phyloP scores from a whole-genome alignment of 352 stramenopile species.

The Phytophthora agathidicida region DNA sequence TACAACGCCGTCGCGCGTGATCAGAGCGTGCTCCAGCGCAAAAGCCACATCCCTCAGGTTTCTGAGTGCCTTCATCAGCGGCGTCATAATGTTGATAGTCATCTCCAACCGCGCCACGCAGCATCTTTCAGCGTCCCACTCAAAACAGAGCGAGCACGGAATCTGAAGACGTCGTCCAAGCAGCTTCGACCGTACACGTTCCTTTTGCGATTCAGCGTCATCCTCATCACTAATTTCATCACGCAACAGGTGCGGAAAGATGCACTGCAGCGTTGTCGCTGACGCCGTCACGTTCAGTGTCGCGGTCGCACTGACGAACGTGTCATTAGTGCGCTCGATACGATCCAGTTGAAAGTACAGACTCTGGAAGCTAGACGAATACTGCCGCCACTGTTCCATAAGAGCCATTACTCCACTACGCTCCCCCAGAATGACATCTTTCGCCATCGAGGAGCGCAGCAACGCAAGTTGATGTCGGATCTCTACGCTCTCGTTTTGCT shows the following conservation, averaged over 20 bases:
- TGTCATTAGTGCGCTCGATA: slow-evolving; percentile 18
- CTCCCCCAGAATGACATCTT: slow-evolving; percentile 26
- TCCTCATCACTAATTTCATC: background rate
- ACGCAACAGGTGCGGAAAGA: slow-evolving; percentile 19
- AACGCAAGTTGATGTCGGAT: slow-evolving; percentile 26
- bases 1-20: slow-evolving; percentile 12
- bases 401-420: slow-evolving; percentile 12
- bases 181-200: slow-evolving; percentile 3
- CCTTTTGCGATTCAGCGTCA: background rate
- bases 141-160: slow-evolving; percentile 11
- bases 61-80: background rate
- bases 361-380: slow-evolving; percentile 28
- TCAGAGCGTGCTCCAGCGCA: slow-evolving; percentile 15
- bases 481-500: background rate
- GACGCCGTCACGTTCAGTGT: slow-evolving; percentile 11
- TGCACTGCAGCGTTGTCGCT: background rate
- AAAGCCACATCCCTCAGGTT: slow-evolving; percentile 6
- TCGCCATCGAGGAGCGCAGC: slow-evolving; percentile 23
- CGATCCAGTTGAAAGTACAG: slow-evolving; percentile 33
- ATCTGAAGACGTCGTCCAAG: slow-evolving; percentile 15
- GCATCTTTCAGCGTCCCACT: slow-evolving; percentile 1
- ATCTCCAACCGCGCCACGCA: slow-evolving; percentile 8
- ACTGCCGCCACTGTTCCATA: slow-evolving; percentile 32
- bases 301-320: slow-evolving; percentile 13
- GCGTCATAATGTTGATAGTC: slow-evolving; percentile 14